phyloP scores from a whole-genome alignment of 2,329 filamentous ascomycete genomes.

The Dendryphion nanum region DNA sequence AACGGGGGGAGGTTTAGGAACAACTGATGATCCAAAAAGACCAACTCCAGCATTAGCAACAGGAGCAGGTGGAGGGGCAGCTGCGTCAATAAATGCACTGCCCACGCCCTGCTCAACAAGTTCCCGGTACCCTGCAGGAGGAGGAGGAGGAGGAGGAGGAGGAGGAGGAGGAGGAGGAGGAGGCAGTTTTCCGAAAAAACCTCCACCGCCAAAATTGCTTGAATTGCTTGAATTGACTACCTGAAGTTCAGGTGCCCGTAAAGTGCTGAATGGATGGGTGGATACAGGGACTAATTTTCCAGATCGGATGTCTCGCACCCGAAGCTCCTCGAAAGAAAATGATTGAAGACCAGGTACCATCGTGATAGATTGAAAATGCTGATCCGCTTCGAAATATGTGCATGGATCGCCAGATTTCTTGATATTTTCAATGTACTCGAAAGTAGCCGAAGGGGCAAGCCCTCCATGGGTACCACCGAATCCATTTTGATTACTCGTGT shows the following conservation, averaged over 20 bases:
- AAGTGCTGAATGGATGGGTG: too few species aligned
- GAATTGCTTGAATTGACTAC: neutral
- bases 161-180: neutral
- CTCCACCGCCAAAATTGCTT: neutral
- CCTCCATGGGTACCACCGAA: neutral
- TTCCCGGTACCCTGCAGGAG: neutral
- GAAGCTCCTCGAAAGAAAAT: conserved; percentile 17
- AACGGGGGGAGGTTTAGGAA: too few species aligned
- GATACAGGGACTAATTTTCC: too few species aligned
- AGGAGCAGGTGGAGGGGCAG: too few species aligned
- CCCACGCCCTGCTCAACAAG: too few species aligned
- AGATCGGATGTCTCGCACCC: conserved; percentile 7
- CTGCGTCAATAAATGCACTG: too few species aligned
- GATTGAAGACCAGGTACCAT: conserved; percentile 1
- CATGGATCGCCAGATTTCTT: conserved; percentile 8
- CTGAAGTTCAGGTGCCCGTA: too few species aligned
- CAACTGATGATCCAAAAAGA: too few species aligned
- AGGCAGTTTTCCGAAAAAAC: neutral
- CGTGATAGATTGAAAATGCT: conserved; percentile 14
- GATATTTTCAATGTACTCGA: conserved; percentile 1
- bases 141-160: neutral
- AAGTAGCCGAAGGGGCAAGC: neutral
- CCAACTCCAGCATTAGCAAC: too few species aligned
- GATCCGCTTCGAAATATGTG: conserved; percentile 2
- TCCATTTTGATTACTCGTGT: neutral